Evolutionary conservation across 108 stramenopile genomes (phyloP), one percentile per base, ranked within the genome.

Genomic region (Nannochloropsis salina): DNA sequence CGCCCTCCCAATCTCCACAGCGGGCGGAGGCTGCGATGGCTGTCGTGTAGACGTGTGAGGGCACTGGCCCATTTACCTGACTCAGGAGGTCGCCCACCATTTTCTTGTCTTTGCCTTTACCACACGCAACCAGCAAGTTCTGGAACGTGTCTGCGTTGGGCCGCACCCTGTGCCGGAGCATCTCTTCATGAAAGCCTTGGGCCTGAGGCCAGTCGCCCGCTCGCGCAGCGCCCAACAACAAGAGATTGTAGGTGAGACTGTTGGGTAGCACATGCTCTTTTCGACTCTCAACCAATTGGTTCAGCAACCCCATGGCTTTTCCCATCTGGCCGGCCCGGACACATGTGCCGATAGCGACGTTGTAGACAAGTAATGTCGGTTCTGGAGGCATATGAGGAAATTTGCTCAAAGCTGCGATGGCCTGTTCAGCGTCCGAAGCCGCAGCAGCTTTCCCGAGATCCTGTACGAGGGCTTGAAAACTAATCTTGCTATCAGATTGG

Each of bases 101-200:
- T 74, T 74, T 74, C n/a, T 74, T 74, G 15, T 74, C 61, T n/a
- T 74, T 74, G 61, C 20, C 61, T n/a, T 74, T 74, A n/a, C 61
- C 61, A 74, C 61, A 74, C n/a, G 61, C 61, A 15, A 74, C n/a
- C 20, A 74, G 61, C 61, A 74, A 6, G 6, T n/a, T n/a, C n/a
- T 74, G 61, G 61, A 2, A 74, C 61, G 61, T 74, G n/a, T 74
- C 20, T n/a, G 61, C 61, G 61, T 74, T n/a, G 2, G 61, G 61
- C 20, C 61, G 61, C 3, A 74, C 20, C n/a, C n/a, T 4, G 8
- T 74, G 61, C 61, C n/a, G 61, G 20, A 74, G 61, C 61, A 74
- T 74, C 8, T 74, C 61, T 4, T 74, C 61, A n/a, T n/a, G 61
- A 6, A 74, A 74, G 6, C 6, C n/a, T 74, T 74, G 61, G 6